phyloP scores from a whole-genome alignment of 2,329 filamentous ascomycete genomes.

The Ascocoryne sarcoides region DNA sequence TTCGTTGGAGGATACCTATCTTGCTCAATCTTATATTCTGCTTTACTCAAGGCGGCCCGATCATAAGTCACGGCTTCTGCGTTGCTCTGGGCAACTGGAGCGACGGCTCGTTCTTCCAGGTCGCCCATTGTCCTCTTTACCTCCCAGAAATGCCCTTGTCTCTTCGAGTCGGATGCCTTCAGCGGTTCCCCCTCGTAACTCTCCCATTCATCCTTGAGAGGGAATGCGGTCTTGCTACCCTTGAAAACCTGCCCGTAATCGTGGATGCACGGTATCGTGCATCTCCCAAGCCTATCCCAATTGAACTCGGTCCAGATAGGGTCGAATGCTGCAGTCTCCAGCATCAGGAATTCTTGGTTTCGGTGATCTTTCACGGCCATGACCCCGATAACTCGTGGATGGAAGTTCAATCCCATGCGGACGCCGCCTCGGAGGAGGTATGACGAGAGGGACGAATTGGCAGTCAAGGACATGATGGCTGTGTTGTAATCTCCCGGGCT shows the following conservation, averaged over 20 bases:
- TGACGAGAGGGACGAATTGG: constrained; percentile 45
- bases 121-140: constrained; percentile 13
- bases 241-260: constrained; percentile 46
- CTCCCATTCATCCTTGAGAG: constrained; percentile 43
- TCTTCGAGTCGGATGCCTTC: constrained; percentile 23
- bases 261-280: constrained; percentile 44
- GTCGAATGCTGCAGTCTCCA: constrained; percentile 48
- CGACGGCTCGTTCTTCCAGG: constrained; percentile 13
- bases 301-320: constrained; percentile 50
- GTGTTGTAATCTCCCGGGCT: constrained; percentile 48
- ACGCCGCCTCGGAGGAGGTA: constrained; percentile 47
- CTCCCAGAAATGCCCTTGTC: constrained; percentile 21
- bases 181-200: constrained; percentile 39
- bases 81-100: constrained; percentile 5
- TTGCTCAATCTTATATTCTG: constrained; percentile 38
- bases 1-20: constrained; percentile 48
- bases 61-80: constrained; percentile 15
- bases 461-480: constrained; percentile 45
- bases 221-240: constrained; percentile 31
- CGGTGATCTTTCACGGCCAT: constrained; percentile 48
- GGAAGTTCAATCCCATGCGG: constrained; percentile 49
- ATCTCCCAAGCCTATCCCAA: constrained; percentile 41
- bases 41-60: constrained; percentile 25
- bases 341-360: constrained; percentile 45
- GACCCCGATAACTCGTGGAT: constrained; percentile 44